Evolutionary conservation across 1,139 yeast genomes (phyloP), one percentile per base, ranked within the genome.

Genomic region (Pichia sp.): DNA sequence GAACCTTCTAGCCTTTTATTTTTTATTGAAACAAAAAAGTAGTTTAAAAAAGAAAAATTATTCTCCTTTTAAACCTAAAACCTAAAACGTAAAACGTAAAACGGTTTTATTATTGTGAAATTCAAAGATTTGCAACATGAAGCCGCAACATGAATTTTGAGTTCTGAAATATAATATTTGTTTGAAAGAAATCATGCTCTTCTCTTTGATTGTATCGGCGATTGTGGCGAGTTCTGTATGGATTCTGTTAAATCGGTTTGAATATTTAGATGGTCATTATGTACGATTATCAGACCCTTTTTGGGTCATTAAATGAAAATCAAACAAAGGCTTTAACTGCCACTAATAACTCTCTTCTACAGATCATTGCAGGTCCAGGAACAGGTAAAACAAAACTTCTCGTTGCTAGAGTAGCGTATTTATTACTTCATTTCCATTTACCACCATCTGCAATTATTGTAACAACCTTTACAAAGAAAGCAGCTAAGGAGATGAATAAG

Each of bases 281-380:
- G 2, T 13, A 31, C 5, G 46, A 44, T 19, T 34, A 47, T 27
- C 22, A 18, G 3, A 14, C 31, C 18, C 25, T 52, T 11, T 53
- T 63, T 33, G 48, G 53, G 14, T 66, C 62, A 3, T 73, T 89
- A 53, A 89, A 89, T 62, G 64, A 60, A 0, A 75, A 75, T 38
- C 96, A 89, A 65, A 60, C 59, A 11, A 59, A 67, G 49, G 95
- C 96, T 0, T 93, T 84, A 1, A 72, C 76, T 1, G 73, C 82
- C 4, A 78, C 84, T 0, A 62, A 72, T 2, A 62, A 69, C 25
- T 80, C 81, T 1, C 75, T 77, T 30, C 70, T 89, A 42, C 96
- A 88, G 64, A 81, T 91, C 31, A 75, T 90, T 36, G 97, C 97
- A 0, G 97, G 97, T 0, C 97, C 97, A 0, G 97, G 98, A 5